Base-by-base conservation (phyloP, 768 basidiomycete genomes). In the Boletellus ananas region DNA sequence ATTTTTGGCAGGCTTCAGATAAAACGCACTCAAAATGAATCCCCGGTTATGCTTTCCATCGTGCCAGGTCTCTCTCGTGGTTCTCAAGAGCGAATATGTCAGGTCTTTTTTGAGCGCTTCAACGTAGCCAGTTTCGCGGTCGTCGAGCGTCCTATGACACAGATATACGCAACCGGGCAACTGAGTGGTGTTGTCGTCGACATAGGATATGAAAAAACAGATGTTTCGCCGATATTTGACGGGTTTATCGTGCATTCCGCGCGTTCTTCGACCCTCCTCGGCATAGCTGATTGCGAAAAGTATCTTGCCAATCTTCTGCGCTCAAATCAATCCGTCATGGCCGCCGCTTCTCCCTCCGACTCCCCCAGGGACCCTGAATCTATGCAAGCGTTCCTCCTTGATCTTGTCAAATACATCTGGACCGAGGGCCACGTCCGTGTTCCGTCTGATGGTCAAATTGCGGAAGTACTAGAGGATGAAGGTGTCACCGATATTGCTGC, bases 401-500 rank as follows among this genome's bases (percentile, higher is more conserved):
- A 83, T 13, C 77, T 91, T n/a, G 83, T 81, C 12, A 71, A 76
- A 43, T 76, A 83, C 47, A 69, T 90, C 16, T 83, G 79, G 75
- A 66, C 67, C 37, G 84, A 81, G 3, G 85, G 82, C 6, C 74
- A 85, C 25, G 73, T 89, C 52, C 87, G 84, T 45, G 81, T 89
- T 8, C 84, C 87, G 6, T 83, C 86, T 17, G 81, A 83, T 46
- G 87, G 87, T 34, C 87, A 88, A 64, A 83, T 81, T 3, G 79
- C 77, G 7, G 71, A 72, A 54, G 45, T 70, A 33, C 72, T 72
- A 14, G 90, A 90, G 52, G 90, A 92, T 49, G 92, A 93, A 54
- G 93, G 90, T 4, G 73, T 91, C 21, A 90, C 88, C 16, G 90
- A 95, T 64, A 91, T 94, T 50, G 93, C 93, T 6, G 90, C 94